These are phyloP conservation scores for Talaromyces proteolyticus DNA, from an alignment of 495 filamentous ascomycete species.

Conservation along the genomic window DNA sequence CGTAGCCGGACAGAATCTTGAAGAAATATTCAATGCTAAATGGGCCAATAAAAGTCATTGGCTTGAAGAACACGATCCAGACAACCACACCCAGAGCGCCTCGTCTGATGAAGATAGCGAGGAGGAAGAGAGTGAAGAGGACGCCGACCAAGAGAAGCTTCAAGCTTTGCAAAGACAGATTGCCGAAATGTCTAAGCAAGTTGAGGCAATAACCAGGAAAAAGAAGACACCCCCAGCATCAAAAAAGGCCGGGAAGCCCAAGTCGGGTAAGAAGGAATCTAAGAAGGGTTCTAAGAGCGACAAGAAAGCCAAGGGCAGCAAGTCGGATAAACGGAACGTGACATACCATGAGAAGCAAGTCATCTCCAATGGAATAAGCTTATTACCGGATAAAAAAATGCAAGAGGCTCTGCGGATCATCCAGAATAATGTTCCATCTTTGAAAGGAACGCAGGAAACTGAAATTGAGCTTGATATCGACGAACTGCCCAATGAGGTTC, in stretches of 20 bases:
- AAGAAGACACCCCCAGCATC: slow-evolving; percentile 56
- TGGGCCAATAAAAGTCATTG: slow-evolving; percentile 71
- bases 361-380: slow-evolving; percentile 73
- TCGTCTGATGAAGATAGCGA: slow-evolving; percentile 57
- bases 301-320: slow-evolving; percentile 39
- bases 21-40: slow-evolving; percentile 66
- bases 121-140: slow-evolving; percentile 62
- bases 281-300: slow-evolving; percentile 48
- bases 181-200: slow-evolving; percentile 49
- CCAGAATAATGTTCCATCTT: slow-evolving; percentile 74
- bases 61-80: slow-evolving; percentile 66
- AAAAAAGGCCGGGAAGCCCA: slow-evolving; percentile 45
- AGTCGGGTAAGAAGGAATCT: slow-evolving; percentile 50
- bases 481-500: slow-evolving; percentile 65
- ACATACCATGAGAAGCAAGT: slow-evolving; percentile 79
- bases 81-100: slow-evolving; percentile 40
- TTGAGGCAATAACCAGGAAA: slow-evolving; percentile 40
- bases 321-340: slow-evolving; percentile 49
- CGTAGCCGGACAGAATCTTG: slow-evolving; percentile 59
- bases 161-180: slow-evolving; percentile 62
- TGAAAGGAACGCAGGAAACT: slow-evolving; percentile 71
- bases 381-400: slow-evolving; percentile 67
- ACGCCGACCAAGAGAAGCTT: slow-evolving; percentile 60
- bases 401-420: slow-evolving; percentile 82
- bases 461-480: slow-evolving; percentile 93